Evolutionary conservation across 345 rosid species (phyloP), one percentile per base, ranked within the genome.

Genomic region (Heritiera littoralis): DNA sequence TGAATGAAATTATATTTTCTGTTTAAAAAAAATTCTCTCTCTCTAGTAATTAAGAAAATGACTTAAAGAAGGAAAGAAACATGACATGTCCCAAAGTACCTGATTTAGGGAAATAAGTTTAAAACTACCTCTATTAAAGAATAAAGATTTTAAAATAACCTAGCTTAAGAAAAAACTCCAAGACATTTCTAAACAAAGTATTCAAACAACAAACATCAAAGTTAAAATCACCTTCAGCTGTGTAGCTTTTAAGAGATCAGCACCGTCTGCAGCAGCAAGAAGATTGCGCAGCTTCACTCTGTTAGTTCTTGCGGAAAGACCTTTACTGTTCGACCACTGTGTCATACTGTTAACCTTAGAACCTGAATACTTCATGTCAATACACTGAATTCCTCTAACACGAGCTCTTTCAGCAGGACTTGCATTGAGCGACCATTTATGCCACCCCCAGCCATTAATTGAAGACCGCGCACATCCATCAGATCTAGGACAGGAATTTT

Each of bases 211-310:
- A 81, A 80, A 58, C 64, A 40, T 32, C 63, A 75, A 38, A 38
- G 71, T 74, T 64, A 63, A 60, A 63, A 46, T 81, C 81, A 96
- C 99, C 98, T 91, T 93, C 88, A 97, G 83, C 81, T 94, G 99
- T 46, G 98, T 90, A 82, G 88, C 83, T 89, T 97, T 97, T 85
- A 97, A 80, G 81, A 97, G 92, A 77, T 97, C 99, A 61, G 93
- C 97, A 82, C 99, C 98, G 79, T 97, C 98, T 23, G 89, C 98
- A 81, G 94, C 98, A 86, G 98, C 99, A 81, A 97, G 88, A 87
- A 97, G 99, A 88, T 88, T 97, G 54, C 98, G 99, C 89, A 90
- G 71, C 88, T 94, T 97, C 81, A 88, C 97, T 85, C 99, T 89
- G 80, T 93, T 94, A 43, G 99, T 94, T 86, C 99, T 94, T 67